Percentiles rank a stretch among this genome's conserved stretches.
Conservation (phyloP, 1,284 basidiomycete genomes). For the Leucoagaricus sp. region DNA sequence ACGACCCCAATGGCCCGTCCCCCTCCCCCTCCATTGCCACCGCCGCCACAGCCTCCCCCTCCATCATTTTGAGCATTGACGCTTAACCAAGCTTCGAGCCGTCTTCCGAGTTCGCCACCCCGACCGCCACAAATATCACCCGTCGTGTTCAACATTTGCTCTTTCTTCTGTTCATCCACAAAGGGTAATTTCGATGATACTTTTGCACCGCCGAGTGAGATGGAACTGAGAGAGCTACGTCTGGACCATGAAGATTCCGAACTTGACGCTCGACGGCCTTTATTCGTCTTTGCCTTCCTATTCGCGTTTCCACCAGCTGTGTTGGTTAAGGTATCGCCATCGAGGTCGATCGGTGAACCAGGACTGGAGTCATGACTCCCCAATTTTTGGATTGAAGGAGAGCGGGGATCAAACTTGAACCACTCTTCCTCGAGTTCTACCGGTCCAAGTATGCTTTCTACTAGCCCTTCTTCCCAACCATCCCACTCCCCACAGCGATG, state of each 20-base stretch:
- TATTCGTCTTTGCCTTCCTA: background rate
- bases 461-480: slow-evolving; percentile 82
- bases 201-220: slow-evolving; percentile 8
- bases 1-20: background rate
- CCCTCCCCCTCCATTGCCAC: background rate
- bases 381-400: background rate
- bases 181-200: slow-evolving; percentile 42
- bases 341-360: background rate
- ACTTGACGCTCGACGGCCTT: background rate
- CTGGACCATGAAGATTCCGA: slow-evolving; percentile 7
- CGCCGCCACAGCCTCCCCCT: background rate
- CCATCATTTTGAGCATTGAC: slow-evolving; percentile 24
- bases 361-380: background rate
- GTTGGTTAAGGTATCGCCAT: background rate
- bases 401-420: slow-evolving; percentile 41
- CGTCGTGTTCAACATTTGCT: slow-evolving; percentile 65
- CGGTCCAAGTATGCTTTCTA: slow-evolving; percentile 69
- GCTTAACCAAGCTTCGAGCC: slow-evolving; percentile 72
- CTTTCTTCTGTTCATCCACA: slow-evolving; percentile 60
- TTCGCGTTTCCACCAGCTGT: background rate
- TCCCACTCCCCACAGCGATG: slow-evolving; percentile 83
- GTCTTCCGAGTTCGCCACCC: slow-evolving; percentile 70
- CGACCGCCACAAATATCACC: slow-evolving; percentile 76
- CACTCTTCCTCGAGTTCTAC: slow-evolving; percentile 70
- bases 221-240: slow-evolving; percentile 8